Percentiles rank a stretch among this genome's conserved stretches.
Evolutionary conservation across 108 stramenopile genomes (phyloP).

Genomic region (Cyclotella kingstonii): DNA sequence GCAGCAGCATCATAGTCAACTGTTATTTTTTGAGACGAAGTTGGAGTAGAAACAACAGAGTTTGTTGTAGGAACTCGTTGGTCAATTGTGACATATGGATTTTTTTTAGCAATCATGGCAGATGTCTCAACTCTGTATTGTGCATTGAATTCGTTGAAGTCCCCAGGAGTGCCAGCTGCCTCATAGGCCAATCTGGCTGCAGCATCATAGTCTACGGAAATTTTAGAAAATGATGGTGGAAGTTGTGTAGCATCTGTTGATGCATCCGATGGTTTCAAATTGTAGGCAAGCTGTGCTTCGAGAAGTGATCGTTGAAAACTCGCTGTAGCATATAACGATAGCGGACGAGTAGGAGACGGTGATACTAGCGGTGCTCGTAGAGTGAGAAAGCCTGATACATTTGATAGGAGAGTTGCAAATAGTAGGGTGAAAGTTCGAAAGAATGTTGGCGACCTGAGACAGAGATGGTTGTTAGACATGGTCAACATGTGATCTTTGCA

Average conservation of each 20-base stretch:
- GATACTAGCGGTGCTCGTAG: background rate
- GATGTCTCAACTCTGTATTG: slow-evolving; percentile 37
- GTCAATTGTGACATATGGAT: slow-evolving; percentile 5
- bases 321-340: slow-evolving; percentile 8
- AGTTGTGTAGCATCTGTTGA: background rate
- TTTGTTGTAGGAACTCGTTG: no score
- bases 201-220: slow-evolving; percentile 40
- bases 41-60: no score
- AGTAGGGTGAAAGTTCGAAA: no score
- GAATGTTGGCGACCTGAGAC: no score
- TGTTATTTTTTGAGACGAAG: background rate
- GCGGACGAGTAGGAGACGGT: background rate
- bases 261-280: background rate
- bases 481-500: no score
- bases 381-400: no score
- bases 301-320: slow-evolving; percentile 27
- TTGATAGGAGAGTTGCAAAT: no score
- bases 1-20: slow-evolving; percentile 39
- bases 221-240: background rate
- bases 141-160: slow-evolving; percentile 30
- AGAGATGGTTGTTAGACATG: no score
- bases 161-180: slow-evolving; percentile 18
- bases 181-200: slow-evolving; percentile 42
- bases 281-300: slow-evolving; percentile 2
- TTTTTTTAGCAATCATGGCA: slow-evolving; percentile 17